Evolutionary conservation across 2,329 filamentous ascomycete genomes (phyloP), one percentile per base, ranked within the genome.

Genomic region (Fusarium sp.): DNA sequence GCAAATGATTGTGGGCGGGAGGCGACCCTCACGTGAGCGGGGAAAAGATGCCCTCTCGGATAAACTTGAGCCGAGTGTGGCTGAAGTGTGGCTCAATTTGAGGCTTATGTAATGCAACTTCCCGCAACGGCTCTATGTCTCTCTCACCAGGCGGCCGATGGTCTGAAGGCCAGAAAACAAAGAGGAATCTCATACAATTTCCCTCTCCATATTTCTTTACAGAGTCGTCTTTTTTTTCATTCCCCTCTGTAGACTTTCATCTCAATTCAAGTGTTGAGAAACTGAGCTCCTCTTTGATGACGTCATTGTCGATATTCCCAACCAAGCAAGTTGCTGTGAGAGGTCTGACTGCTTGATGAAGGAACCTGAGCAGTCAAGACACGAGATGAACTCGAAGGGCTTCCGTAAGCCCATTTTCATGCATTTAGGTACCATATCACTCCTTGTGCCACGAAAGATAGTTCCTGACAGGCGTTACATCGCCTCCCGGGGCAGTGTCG

Each of bases 1-100:
- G 75, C 78, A 82, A 82, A 80, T 79, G 80, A 73, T 82, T 83
- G 82, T 84, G 83, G 78, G 83, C 77, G 76, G 71, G 74, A 80
- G 76, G 72, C 70, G 69, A 76, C 29, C 52, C 76, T 84, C 83
- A 84, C 83, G 83, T 84, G 83, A 84, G 78, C 69, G 75, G 76
- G 73, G 72, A 77, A 52, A 16, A 45, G 64, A 61, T 81, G 80
- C 81, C 81, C 81, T 82, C 69, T 73, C 81, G 81, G 81, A 82
- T 77, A 77, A 82, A 80, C 48, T 65, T 57, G 27, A n/a, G 58
- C 77, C 77, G 76, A 60, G 31, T 29, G 24, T 52, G 24, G 48
- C 48, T 52, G 22, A 7, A 22, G 9, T 57, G 54, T 57, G 61
- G 57, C 56, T 52, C 29, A 24, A 14, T 6, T 6, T 1, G 1